Base-by-base conservation (phyloP, 345 rosid species). In the Chamaenerion angustifolium region DNA sequence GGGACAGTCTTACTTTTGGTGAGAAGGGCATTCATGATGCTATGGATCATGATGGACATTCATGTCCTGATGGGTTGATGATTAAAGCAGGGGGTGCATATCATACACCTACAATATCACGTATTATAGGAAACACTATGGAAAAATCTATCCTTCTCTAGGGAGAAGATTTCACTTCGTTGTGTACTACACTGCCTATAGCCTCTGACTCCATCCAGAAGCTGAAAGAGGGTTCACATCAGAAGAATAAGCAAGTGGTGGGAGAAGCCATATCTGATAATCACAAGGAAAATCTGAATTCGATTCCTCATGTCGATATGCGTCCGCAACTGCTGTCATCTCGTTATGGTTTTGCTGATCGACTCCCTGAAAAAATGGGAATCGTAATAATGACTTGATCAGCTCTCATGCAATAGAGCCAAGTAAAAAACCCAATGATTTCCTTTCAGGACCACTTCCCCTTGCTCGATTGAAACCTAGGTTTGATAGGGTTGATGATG, bases 401-500 rank as follows among this genome's bases (percentile, higher is more conserved):
- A 74, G 71, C 52, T 69, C 78, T 45, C 68, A 52, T 31, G 31
- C 61, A 46, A 62, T 69, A 2, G 81, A 78, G 46, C 78, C 72
- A 61, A 71, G 48, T 44, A 51, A 70, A 53, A 92, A 74, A 68
- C 80, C 65, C 56, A 85, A 84, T 6, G 84, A 77, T 16, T 74
- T 55, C 64, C 71, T 80, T 65, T 60, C 77, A 3, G 93, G 79
- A 45, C 93, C 89, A 27, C 62, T 90, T 43, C 96, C 95, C 1
- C 63, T 84, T 56, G 83, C 84, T 65, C 75, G 73, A 46, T 63
- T 87, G 83, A 70, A 75, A 17, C 95, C 95, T 16, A 76, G 98
- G 52, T 92, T 94, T 63, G 98, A 92, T 63, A 87, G 98, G 96
- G 94, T 87, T 55, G 99, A 93, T 71, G 99, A 93, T 71, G 99